Evolutionary conservation across 1,284 basidiomycete genomes (phyloP).

Genomic region (Microbotryomycetes sp.): DNA sequence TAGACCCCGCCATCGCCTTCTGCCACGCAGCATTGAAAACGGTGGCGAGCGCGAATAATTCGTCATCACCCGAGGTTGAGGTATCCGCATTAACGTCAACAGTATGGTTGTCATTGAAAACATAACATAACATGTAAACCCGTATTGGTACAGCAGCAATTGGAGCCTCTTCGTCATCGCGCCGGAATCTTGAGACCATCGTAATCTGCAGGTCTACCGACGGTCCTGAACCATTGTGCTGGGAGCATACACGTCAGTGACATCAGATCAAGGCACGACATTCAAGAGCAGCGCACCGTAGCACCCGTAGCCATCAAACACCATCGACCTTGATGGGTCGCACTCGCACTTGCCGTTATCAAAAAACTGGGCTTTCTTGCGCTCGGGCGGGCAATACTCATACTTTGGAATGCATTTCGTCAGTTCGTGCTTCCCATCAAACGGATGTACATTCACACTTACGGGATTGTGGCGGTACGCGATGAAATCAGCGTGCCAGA

Average conservation of each 20-base stretch:
- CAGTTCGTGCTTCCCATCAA: too few relatives aligned
- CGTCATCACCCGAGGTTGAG: too few relatives aligned
- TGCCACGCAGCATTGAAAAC: too few relatives aligned
- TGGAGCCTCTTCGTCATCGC: too few relatives aligned
- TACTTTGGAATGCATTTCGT: too few relatives aligned
- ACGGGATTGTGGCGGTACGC: constrained; percentile 57
- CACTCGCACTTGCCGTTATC: constrained; percentile 49
- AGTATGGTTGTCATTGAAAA: too few relatives aligned
- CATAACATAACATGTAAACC: too few relatives aligned
- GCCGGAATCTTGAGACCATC: background rate
- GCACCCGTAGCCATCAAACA: background rate
- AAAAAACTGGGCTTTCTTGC: constrained; percentile 36
- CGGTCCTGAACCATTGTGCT: background rate
- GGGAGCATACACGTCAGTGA: background rate
- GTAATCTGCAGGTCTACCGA: background rate
- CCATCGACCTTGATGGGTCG: constrained; percentile 27
- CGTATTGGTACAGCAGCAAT: too few relatives aligned
- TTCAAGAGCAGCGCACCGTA: background rate
- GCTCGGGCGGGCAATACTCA: background rate
- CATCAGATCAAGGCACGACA: background rate
- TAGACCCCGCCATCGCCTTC: too few relatives aligned
- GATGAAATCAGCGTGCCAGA: constrained; percentile 65
- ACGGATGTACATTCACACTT: constrained; percentile 20
- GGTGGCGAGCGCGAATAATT: too few relatives aligned
- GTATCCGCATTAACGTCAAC: too few relatives aligned